These are phyloP conservation scores for Xylaria nigripes DNA, from an alignment of 495 filamentous ascomycete genomes.

Conservation along the genomic window DNA sequence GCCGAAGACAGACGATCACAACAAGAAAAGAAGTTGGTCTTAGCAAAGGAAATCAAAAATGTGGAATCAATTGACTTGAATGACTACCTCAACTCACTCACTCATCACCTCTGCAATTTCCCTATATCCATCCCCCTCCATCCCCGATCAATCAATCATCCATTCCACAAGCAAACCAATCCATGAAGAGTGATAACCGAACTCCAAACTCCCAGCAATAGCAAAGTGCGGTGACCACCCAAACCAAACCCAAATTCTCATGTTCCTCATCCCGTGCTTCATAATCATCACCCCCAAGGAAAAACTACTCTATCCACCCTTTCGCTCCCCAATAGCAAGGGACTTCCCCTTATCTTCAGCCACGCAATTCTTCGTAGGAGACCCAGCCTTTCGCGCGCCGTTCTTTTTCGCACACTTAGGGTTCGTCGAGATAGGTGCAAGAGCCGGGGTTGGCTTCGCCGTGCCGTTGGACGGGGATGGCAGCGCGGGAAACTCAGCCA, in stretches of 20 bases:
- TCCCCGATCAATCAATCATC: neutral
- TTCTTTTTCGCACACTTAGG: neutral
- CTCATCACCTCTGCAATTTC: no score
- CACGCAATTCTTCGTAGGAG: neutral
- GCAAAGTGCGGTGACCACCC: no score
- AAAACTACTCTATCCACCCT: neutral
- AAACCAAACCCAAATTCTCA: no score
- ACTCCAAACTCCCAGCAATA: neutral
- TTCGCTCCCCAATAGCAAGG: neutral
- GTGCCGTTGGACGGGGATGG: neutral
- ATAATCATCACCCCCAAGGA: no score
- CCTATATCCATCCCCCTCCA: no score
- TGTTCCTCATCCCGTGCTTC: no score
- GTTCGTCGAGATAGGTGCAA: constrained; percentile 3
- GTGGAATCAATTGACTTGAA: no score
- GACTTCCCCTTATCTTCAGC: neutral
- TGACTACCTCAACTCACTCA: no score
- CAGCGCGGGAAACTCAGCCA: neutral
- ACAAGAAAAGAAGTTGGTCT: no score
- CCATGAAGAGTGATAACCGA: neutral
- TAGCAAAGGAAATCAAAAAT: no score
- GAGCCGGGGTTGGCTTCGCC: neutral
- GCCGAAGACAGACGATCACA: no score
- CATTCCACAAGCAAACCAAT: no score
- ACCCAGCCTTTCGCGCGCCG: neutral